Evolutionary conservation across 768 basidiomycete species (phyloP), one percentile per base, ranked within the genome.

Genomic region (Boletus barrowsii): DNA sequence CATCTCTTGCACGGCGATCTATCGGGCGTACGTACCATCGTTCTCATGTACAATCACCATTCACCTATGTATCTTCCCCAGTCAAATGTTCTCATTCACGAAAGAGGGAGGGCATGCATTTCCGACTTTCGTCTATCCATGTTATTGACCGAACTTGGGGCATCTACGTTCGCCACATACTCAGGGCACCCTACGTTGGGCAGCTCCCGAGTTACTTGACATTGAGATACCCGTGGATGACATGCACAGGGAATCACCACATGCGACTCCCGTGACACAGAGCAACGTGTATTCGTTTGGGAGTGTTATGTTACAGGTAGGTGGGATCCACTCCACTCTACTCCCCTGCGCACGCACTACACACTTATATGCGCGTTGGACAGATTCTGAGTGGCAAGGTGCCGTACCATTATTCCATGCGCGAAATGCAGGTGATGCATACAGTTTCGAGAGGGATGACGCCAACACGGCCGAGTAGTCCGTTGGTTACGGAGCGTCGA

Each of bases 1-100:
- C 33, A 6, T 29, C 29, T 29, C 9, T 29, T 29, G 7, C 63
- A 65, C 24, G 61, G 63, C 0, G 56, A 65, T 10, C 45, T 65
- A 24, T 62, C 63, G 4, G 63, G 58, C 8, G 59, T 62, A 39
- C 14, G 63, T 33, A 15, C 18, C 5, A 4, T 35, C 11, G 20
- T 29, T 15, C 17, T 22, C 8, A 29, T 29, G 9, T 29, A 29
- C 8, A 29, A 9, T 29, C 9, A 29, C 29, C 57, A 4, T 32
- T 56, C 20, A 51, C 42, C 6, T n/a, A n/a, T n/a, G n/a, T 29
- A 9, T 2, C 29, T 29, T 9, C 29, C 8, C 29, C 29, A 29
- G 29, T 29, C 29, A 29, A 29, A 29, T 7, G 26, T 29, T 29
- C 26, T 29, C 26, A 29, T 29, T 29, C 8, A 8, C 26, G 26